Conservation (phyloP, 176 grass and related monocot genomes). For the Triticum aestivum region DNA sequence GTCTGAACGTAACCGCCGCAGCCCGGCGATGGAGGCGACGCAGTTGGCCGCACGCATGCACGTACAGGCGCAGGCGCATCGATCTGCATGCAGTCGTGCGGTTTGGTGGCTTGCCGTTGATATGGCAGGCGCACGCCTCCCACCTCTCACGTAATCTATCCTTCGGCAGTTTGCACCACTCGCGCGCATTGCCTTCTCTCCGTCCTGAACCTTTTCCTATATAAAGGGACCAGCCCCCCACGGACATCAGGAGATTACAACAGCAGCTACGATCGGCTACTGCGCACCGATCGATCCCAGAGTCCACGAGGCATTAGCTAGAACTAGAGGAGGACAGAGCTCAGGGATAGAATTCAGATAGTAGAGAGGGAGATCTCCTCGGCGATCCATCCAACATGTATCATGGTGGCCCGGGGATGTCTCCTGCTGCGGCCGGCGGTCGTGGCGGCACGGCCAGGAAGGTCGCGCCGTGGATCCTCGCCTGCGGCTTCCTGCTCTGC, state of each 20-base stretch:
- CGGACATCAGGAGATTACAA: background rate
- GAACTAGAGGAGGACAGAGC: background rate
- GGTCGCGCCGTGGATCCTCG: slow-evolving; percentile 27
- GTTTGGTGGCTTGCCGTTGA: slow-evolving; percentile 25
- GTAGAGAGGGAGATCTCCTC: background rate
- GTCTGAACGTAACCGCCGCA: slow-evolving; percentile 28
- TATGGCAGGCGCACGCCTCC: background rate
- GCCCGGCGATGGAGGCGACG: background rate
- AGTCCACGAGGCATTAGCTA: background rate
- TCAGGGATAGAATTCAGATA: background rate
- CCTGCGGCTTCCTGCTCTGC: slow-evolving; percentile 31
- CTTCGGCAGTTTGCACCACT: background rate
- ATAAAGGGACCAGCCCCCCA: background rate
- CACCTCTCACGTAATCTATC: slow-evolving; percentile 30
- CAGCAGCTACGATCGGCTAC: background rate
- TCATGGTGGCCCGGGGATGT: background rate
- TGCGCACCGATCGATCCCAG: background rate
- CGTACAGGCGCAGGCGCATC: background rate
- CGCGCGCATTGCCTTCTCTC: background rate
- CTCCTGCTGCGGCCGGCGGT: background rate
- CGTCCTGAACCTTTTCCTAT: background rate
- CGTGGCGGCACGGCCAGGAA: background rate
- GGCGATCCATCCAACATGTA: background rate
- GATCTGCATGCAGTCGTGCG: background rate
- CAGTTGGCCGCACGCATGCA: background rate